Evolutionary conservation across 1,139 yeast species (phyloP).

Genomic region (Diutina neorugosa): DNA sequence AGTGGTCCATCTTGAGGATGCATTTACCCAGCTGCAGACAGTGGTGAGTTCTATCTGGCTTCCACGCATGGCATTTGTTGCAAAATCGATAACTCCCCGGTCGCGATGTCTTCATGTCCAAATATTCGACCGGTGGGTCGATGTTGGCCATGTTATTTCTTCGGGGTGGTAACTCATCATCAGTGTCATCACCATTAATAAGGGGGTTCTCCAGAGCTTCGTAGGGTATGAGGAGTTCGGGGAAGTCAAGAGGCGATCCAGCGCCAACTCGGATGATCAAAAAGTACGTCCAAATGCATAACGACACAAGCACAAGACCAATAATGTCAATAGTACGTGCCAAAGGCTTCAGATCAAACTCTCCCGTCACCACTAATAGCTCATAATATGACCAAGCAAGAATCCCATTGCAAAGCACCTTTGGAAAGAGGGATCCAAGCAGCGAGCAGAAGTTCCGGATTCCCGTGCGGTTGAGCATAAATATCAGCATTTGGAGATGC

Average conservation of each 20-base stretch:
- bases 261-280: conserved; percentile 47
- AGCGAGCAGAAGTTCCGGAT: neutral
- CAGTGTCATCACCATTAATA: neutral
- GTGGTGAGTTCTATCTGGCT: conserved; percentile 91
- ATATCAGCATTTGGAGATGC: neutral
- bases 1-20: conserved; percentile 75
- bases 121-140: neutral
- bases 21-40: conserved; percentile 67
- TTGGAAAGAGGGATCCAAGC: neutral
- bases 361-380: neutral
- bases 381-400: neutral
- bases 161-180: neutral
- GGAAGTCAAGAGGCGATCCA: conserved; percentile 47
- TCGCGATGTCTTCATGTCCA: neutral
- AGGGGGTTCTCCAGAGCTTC: conserved; percentile 3
- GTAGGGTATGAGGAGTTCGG: conserved; percentile 18
- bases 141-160: neutral
- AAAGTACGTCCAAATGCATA: conserved; percentile 29
- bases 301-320: conserved; percentile 15
- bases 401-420: neutral
- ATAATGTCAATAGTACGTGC: neutral
- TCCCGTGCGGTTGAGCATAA: neutral
- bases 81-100: conserved; percentile 38
- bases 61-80: conserved; percentile 69
- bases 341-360: neutral